Conservation (phyloP, 2,329 filamentous ascomycete species). For the Madurella fahalii region DNA sequence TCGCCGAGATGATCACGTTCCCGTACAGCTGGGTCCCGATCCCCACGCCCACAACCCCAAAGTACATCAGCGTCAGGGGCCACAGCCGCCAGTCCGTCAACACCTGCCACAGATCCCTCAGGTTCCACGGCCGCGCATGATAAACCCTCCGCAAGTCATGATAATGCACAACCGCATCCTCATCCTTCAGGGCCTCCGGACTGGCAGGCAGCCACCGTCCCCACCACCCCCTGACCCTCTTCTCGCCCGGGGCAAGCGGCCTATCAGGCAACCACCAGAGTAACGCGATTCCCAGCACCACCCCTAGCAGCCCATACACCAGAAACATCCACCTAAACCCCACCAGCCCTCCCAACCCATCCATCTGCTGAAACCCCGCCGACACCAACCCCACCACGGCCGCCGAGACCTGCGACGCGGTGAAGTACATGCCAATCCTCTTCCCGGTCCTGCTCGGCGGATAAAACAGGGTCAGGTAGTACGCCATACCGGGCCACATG, state of each 20-base stretch:
- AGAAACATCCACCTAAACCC: slow-evolving; percentile 94
- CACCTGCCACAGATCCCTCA: slow-evolving; percentile 65
- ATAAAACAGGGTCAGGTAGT: slow-evolving; percentile 89
- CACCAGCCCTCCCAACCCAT: slow-evolving; percentile 68
- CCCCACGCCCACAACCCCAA: slow-evolving; percentile 87
- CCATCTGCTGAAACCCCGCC: slow-evolving; percentile 89
- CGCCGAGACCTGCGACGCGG: slow-evolving; percentile 81
- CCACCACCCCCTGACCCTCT: slow-evolving; percentile 46
- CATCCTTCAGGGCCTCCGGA: slow-evolving; percentile 67
- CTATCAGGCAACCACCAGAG: slow-evolving; percentile 91
- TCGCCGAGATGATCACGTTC: slow-evolving; percentile 77
- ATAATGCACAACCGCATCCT: slow-evolving; percentile 79
- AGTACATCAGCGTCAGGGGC: slow-evolving; percentile 87
- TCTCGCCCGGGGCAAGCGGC: slow-evolving; percentile 68
- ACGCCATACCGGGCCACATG: slow-evolving; percentile 94
- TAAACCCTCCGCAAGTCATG: slow-evolving; percentile 78
- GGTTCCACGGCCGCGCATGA: slow-evolving; percentile 66
- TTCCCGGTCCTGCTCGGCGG: slow-evolving; percentile 82
- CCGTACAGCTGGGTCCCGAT: slow-evolving; percentile 88
- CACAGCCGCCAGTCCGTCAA: slow-evolving; percentile 84
- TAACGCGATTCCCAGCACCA: slow-evolving; percentile 66
- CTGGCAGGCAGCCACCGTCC: slow-evolving; percentile 64
- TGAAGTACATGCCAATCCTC: slow-evolving; percentile 86
- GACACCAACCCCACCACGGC: slow-evolving; percentile 86
- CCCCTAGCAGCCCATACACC: slow-evolving; percentile 72